A percentile compares a stretch with the other conserved stretches of the same genome.
Evolutionary conservation across 768 basidiomycete genomes (phyloP).

Genomic region (Auricularia heimuer): DNA sequence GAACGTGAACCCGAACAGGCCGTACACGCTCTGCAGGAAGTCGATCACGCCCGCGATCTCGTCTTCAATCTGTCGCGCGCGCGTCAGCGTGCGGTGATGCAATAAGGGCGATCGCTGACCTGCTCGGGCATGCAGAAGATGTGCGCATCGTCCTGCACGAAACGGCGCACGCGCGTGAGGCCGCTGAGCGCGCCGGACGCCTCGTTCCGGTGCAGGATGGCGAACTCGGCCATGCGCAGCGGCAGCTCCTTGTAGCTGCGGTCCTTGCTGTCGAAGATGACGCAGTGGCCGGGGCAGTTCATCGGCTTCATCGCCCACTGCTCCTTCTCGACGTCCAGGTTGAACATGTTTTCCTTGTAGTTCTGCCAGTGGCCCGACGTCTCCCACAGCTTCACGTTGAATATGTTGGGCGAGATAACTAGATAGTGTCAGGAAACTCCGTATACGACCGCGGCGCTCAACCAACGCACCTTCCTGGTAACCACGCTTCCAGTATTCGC

Average conservation of each 20-base stretch:
- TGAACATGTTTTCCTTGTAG: constrained; percentile 97
- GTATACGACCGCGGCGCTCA: neutral
- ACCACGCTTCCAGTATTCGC: constrained; percentile 91
- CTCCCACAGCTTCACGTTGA: constrained; percentile 93
- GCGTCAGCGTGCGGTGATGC: constrained; percentile 1
- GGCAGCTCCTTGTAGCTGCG: constrained; percentile 93
- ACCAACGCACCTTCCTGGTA: constrained; percentile 72
- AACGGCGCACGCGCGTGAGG: constrained; percentile 84
- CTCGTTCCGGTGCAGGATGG: constrained; percentile 94
- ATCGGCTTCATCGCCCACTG: constrained; percentile 95
- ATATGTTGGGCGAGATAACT: constrained; percentile 99
- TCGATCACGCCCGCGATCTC: constrained; percentile 86
- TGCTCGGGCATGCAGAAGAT: constrained; percentile 96
- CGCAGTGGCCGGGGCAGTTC: constrained; percentile 97
- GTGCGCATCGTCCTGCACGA: constrained; percentile 97
- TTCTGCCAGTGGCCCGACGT: constrained; percentile 98
- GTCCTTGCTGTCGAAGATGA: constrained; percentile 92
- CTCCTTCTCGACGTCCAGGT: constrained; percentile 90
- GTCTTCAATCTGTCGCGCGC: constrained; percentile 53
- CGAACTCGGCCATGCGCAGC: constrained; percentile 97
- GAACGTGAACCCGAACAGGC: constrained; percentile 90
- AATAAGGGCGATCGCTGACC: constrained; percentile 24
- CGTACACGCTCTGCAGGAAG: constrained; percentile 91
- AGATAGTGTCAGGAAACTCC: constrained; percentile 2
- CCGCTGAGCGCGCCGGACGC: constrained; percentile 91